Evolutionary conservation across 2,329 filamentous ascomycete species (phyloP).

Genomic region (Chalaropsis ovoidea): DNA sequence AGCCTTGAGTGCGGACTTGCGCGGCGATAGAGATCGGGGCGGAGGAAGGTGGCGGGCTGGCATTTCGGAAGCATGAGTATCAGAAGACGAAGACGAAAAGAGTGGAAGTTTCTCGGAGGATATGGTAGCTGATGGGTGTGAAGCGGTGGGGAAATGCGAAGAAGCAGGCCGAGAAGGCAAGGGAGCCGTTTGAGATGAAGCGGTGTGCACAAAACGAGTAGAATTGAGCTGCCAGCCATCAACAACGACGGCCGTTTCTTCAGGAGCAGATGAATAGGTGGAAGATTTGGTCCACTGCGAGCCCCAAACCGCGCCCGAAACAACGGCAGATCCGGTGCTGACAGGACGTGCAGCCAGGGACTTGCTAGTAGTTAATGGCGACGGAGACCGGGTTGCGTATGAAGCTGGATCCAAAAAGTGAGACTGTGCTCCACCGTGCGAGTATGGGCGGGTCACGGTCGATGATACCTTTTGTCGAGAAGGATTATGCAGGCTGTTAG

Average conservation of each 20-base stretch:
- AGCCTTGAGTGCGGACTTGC: slow-evolving; percentile 63
- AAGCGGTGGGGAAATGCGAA: slow-evolving; percentile 14
- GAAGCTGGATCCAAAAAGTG: slow-evolving; percentile 1
- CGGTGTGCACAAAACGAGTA: slow-evolving; percentile 20
- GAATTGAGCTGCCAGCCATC: slow-evolving; percentile 12
- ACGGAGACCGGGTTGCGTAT: neutral
- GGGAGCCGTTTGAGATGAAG: slow-evolving; percentile 12
- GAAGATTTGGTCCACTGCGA: slow-evolving; percentile 1
- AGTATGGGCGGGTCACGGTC: slow-evolving; percentile 12
- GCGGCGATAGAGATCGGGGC: slow-evolving; percentile 60
- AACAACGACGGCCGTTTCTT: slow-evolving; percentile 15
- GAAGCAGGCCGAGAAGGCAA: slow-evolving; percentile 37
- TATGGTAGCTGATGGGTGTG: neutral
- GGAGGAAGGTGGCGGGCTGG: slow-evolving; percentile 40
- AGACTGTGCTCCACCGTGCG: slow-evolving; percentile 3
- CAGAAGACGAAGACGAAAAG: neutral
- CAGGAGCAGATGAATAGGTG: neutral
- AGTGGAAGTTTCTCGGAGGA: neutral
- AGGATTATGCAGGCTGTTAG: slow-evolving; percentile 18
- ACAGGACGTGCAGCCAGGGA: neutral
- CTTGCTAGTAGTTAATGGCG: neutral
- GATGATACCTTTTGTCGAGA: slow-evolving; percentile 7
- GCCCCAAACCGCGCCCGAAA: no score
- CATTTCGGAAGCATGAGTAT: slow-evolving; percentile 14
- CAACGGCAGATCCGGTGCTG: slow-evolving; percentile 9